Percentiles rank a stretch among this genome's conserved stretches.
phyloP scores from a whole-genome alignment of 2,329 filamentous ascomycete genomes.

The Raffaelea deltoideospora region DNA sequence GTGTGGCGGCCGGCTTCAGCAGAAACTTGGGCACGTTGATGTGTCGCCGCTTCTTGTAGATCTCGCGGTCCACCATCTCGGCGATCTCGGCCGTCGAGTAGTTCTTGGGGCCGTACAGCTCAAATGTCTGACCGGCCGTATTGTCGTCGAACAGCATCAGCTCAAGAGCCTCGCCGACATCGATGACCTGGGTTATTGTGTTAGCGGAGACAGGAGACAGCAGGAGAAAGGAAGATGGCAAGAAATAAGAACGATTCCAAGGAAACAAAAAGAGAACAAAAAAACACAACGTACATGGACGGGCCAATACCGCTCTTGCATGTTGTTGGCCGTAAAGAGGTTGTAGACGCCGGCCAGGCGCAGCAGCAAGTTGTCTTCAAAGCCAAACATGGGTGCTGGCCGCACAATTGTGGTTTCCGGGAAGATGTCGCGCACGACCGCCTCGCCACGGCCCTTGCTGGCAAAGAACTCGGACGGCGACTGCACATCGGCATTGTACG shows the following conservation, averaged over 20 bases:
- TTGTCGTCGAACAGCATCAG: conserved; percentile 80
- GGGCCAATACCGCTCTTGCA: conserved; percentile 81
- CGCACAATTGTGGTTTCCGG: conserved; percentile 95
- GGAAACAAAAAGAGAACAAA: neutral
- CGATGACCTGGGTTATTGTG: conserved; percentile 59
- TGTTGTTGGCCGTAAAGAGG: conserved; percentile 79
- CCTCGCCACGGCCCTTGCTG: conserved; percentile 77
- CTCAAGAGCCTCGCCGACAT: conserved; percentile 81
- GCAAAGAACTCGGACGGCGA: conserved; percentile 81
- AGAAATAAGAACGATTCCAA: too few relatives aligned
- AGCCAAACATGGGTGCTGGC: conserved; percentile 85
- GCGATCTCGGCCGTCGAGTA: conserved; percentile 83
- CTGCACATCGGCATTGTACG: conserved; percentile 70
- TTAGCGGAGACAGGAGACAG: too few relatives aligned
- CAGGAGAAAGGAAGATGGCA: too few relatives aligned
- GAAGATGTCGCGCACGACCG: conserved; percentile 74
- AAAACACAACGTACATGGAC: conserved; percentile 41
- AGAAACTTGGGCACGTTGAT: conserved; percentile 77
- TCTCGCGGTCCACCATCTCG: conserved; percentile 79
- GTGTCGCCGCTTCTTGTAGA: conserved; percentile 76
- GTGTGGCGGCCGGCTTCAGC: conserved; percentile 56
- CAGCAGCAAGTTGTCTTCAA: conserved; percentile 83
- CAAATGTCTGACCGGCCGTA: conserved; percentile 80
- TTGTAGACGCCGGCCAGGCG: conserved; percentile 69
- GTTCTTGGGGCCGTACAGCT: conserved; percentile 85